Base-by-base conservation (phyloP, 2,329 filamentous ascomycete genomes). In the Cryphonectria carpinicola region DNA sequence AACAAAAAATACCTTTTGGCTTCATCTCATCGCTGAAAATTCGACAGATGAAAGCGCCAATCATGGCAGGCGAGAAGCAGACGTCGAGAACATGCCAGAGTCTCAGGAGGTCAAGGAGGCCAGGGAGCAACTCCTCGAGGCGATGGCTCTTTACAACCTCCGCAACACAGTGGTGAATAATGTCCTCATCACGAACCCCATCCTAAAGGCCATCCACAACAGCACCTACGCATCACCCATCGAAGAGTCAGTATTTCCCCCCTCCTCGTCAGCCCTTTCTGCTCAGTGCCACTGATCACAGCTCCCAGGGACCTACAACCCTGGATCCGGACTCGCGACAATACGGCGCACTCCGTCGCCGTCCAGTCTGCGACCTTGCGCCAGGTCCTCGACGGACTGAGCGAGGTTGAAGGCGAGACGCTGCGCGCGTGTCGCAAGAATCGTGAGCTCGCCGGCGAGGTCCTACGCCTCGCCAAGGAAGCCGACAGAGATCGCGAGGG, bases 161-260 rank as follows among this genome's bases (percentile, higher is more conserved):
- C 89, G 89, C 73, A 91, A 91, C 78, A 89, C 89, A 72, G 89
- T 93, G 32, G 84, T 90, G 32, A 89, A 92, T 72, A 89, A 86
- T 63, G 89, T 93, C 67, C 81, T 96, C 74, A 88, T 89, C 75
- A 90, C 90, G 70, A 91, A 93, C 76, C 93, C 94, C 10, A 89
- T 93, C 56, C 83, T 97, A 70, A 93, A 92, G 76, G 91, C 93
- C 8, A 89, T 95, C 54, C 93, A 97, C 78, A 83, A 87, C 71
- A 89, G 89, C 60, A 87, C 87, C 17, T 85, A 88, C 71, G 87
- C 89, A 25, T 88, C 89, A 2, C 87, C 88, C 61, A 84, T 90
- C 67, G 93, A 96, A 81, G 88, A 89, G 93, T 93, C 84, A 54
- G 79, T 72, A 22, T 22, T 22, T 43, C 28, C 39, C 67, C 41